Percentiles rank a stretch among this genome's conserved stretches.
Evolutionary conservation across 2,329 filamentous ascomycete genomes (phyloP).

Genomic region (Nigrospora oryzae): DNA sequence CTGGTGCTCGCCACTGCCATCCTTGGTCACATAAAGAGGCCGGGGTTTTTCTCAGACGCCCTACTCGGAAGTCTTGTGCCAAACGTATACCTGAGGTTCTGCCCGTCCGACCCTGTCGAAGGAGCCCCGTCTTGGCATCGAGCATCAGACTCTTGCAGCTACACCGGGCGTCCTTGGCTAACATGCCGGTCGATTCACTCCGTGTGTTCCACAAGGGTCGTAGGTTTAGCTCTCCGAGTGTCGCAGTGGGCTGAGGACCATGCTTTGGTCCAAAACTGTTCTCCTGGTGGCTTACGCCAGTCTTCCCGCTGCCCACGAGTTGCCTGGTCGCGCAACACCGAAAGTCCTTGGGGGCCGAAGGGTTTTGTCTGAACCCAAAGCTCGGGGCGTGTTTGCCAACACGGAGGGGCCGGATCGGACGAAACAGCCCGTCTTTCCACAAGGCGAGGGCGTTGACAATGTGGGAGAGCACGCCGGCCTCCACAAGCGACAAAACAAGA

Average conservation of each 20-base stretch:
- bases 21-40: too few relatives aligned
- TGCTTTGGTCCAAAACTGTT: slow-evolving; percentile 13
- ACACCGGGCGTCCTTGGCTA: too few relatives aligned
- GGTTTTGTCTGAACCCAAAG: slow-evolving; percentile 14
- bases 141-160: too few relatives aligned
- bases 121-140: too few relatives aligned
- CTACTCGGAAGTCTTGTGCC: too few relatives aligned
- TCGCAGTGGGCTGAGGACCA: not conserved
- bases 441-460: not conserved
- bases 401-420: not conserved
- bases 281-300: slow-evolving; percentile 14
- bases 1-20: too few relatives aligned
- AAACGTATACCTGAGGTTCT: too few relatives aligned
- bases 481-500: slow-evolving; percentile 15
- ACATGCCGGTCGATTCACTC: too few relatives aligned
- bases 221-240: too few relatives aligned
- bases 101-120: too few relatives aligned
- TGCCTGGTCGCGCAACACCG: slow-evolving; percentile 9
- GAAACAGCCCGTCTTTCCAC: not conserved
- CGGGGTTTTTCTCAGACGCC: too few relatives aligned
- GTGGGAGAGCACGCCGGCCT: slow-evolving; percentile 6
- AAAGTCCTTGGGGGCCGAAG: slow-evolving; percentile 17
- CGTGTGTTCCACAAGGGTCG: too few relatives aligned
- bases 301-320: slow-evolving; percentile 15
- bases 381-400: not conserved